Conservation (phyloP, 139 green algal species). For the Pseudopediastrum boryanum region DNA sequence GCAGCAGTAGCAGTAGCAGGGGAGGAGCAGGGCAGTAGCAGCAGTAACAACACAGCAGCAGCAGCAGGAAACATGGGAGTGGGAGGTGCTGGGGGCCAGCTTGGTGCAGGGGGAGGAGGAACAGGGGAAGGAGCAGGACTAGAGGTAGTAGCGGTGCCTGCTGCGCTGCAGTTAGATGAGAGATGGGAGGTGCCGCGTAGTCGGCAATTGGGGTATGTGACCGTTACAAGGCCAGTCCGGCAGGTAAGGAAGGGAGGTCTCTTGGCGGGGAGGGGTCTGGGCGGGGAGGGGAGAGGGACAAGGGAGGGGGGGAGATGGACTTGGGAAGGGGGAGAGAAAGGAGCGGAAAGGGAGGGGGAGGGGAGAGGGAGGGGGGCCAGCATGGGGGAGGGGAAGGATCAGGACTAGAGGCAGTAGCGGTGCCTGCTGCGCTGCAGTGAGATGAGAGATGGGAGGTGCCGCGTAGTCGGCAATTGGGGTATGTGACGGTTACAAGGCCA, state of each 20-base stretch:
- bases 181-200: background rate
- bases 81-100: no score
- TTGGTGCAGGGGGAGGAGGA: background rate
- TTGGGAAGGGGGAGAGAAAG: no score
- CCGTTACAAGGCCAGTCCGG: conserved; percentile 72
- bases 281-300: no score
- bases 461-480: background rate
- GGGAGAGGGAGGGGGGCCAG: no score
- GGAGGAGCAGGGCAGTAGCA: no score
- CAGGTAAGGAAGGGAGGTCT: conserved; percentile 43
- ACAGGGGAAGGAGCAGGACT: background rate
- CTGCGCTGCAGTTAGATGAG: conserved; percentile 18
- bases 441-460: background rate
- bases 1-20: no score
- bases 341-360: no score
- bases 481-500: conserved; percentile 16
- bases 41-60: no score
- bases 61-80: no score
- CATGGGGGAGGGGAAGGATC: no score
- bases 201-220: conserved; percentile 69
- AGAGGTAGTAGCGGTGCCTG: background rate
- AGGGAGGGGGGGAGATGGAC: no score
- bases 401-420: background rate
- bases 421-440: background rate
- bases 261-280: no score